Base-by-base conservation (phyloP, 139 green algal species). In the Chlorella sp. region DNA sequence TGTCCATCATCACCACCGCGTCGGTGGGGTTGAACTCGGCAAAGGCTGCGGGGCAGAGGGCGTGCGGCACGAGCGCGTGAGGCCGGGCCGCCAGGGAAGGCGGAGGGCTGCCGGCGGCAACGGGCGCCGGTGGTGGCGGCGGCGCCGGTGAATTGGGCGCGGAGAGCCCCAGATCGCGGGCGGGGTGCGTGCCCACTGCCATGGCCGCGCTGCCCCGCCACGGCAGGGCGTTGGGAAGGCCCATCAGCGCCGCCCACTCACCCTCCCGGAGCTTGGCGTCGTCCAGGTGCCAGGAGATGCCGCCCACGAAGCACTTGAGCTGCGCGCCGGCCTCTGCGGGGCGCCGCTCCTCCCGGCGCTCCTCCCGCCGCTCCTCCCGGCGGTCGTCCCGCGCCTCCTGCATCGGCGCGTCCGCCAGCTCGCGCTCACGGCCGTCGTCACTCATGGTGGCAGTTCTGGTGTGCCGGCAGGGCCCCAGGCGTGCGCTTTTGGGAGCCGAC, bases 251-350 rank as follows among this genome's bases (percentile, higher is more conserved):
- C 30, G 6, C 12, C 2, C 21, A 63, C 92, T 85, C 74, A 95
- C 92, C 85, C 36, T 95, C 91, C 70, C 81, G 85, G 3, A 95
- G 82, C 47, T 88, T 84, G 4, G 23, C 13, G 69, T 95, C 92
- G 26, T 91, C 87, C 39, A 93, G 90, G 12, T 92, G 84, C 84
- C 89, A 95, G 44, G 79, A 85, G 57, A 95, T 94, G 44, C 92
- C 92, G 17, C 92, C 92, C 18, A 95, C 87, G 60, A 95, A 95
- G 20, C 74, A 81, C 81, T 95, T 95, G 84, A 81, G 81, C 38
- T 90, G 65, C 20, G 87, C 80, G 47, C 4, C 16, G 28, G 63
- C 39, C 17, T 12, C 7, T 21, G 36, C 51, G 51, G 51, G 51
- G 11, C 51, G 51, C 51, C 51, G 51, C 12, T 60, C 51, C 11